phyloP scores from a whole-genome alignment of 345 rosid genomes.

The Hypericum androsaemum region DNA sequence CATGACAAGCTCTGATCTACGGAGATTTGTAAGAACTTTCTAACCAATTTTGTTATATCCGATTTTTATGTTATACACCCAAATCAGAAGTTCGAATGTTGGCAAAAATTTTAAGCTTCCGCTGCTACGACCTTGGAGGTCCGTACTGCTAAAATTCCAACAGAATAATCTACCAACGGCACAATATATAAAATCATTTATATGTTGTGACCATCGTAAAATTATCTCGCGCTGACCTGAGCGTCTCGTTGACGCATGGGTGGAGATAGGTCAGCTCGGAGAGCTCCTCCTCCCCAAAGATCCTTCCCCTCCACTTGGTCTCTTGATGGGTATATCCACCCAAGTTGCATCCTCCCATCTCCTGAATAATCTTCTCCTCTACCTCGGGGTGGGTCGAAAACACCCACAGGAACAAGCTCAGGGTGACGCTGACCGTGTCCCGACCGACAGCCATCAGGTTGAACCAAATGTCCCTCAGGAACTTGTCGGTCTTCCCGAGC shows the following conservation, averaged over 20 bases:
- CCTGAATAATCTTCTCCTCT: constrained; percentile 18
- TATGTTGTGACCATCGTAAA: no score
- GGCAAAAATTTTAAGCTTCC: no score
- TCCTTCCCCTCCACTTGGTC: not conserved
- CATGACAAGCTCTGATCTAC: no score
- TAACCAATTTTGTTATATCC: no score
- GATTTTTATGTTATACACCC: no score
- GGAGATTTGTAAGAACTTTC: no score
- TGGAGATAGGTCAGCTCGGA: constrained; percentile 18
- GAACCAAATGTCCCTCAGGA: constrained; percentile 19
- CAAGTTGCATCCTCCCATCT: constrained; percentile 9
- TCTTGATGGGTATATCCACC: not conserved
- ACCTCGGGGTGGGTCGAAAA: constrained; percentile 24
- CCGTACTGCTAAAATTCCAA: no score
- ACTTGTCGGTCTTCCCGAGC: constrained; percentile 4
- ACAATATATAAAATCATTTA: no score
- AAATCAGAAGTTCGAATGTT: no score
- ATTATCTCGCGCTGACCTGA: not conserved
- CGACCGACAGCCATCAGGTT: constrained; percentile 29
- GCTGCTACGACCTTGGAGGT: no score
- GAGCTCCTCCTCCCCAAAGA: not conserved
- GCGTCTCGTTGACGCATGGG: constrained; percentile 17
- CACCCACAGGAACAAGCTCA: constrained; percentile 36
- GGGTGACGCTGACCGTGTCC: constrained; percentile 27
- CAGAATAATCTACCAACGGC: no score